Conservation (phyloP, 805 yeast species). For the Candida xiaguanensis region DNA sequence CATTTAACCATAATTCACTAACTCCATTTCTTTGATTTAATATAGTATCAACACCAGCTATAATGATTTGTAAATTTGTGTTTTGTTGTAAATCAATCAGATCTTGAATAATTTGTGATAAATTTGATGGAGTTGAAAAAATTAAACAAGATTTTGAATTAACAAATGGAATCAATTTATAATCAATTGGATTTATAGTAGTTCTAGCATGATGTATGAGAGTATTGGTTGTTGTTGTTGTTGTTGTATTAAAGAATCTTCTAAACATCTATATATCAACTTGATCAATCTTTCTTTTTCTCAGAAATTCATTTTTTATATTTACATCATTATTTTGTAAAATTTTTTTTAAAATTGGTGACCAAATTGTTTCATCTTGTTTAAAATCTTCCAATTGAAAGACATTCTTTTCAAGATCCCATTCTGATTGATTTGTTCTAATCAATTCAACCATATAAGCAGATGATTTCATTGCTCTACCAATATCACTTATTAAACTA, state of each 20-base stretch:
- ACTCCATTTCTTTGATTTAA: slow-evolving; percentile 32
- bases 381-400: slow-evolving; percentile 66
- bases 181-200: slow-evolving; percentile 14
- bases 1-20: slow-evolving; percentile 37
- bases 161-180: slow-evolving; percentile 3
- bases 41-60: slow-evolving; percentile 39
- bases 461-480: slow-evolving; percentile 71
- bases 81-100: slow-evolving; percentile 24
- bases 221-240: too few species aligned
- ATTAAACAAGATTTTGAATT: slow-evolving; percentile 28
- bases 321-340: slow-evolving; percentile 33
- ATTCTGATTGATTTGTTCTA: slow-evolving; percentile 74
- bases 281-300: slow-evolving; percentile 21
- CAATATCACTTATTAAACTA: slow-evolving; percentile 84
- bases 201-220: slow-evolving; percentile 9
- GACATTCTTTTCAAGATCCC: slow-evolving; percentile 71
- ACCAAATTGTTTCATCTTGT: slow-evolving; percentile 66
- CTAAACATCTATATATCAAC: slow-evolving; percentile 10
- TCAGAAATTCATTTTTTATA: slow-evolving; percentile 15
- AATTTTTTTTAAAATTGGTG: slow-evolving; percentile 54
- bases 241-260: neutral
- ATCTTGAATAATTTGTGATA: slow-evolving; percentile 27
- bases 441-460: slow-evolving; percentile 85
- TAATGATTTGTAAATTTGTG: slow-evolving; percentile 29
- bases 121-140: slow-evolving; percentile 33